Evolutionary conservation across 139 green algal genomes (phyloP).

Genomic region (Coelastrella sp.): DNA sequence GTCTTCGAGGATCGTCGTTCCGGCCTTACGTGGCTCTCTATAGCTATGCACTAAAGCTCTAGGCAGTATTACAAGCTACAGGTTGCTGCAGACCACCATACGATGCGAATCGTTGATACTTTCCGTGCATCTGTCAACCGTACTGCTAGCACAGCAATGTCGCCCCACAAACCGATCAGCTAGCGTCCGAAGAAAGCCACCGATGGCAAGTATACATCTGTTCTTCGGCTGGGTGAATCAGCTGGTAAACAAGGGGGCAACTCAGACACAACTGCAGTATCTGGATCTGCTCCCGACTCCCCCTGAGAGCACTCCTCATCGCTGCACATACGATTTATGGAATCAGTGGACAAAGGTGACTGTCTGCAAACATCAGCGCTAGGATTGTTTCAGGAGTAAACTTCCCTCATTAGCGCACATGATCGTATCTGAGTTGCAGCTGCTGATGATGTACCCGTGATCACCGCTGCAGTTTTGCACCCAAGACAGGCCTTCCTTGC

Average conservation of each 20-base stretch:
- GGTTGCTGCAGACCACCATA: not conserved
- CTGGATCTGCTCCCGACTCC: slow-evolving; percentile 67
- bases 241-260: slow-evolving; percentile 29
- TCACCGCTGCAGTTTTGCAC: not conserved
- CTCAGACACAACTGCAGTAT: slow-evolving; percentile 57
- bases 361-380: too few relatives aligned
- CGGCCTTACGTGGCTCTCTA: too few relatives aligned
- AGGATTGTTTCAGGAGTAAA: too few relatives aligned
- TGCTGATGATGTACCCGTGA: not conserved
- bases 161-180: too few relatives aligned
- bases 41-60: too few relatives aligned
- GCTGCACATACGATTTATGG: slow-evolving; percentile 63
- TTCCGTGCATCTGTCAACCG: not conserved
- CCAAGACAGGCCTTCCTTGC: slow-evolving; percentile 57
- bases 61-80: too few relatives aligned
- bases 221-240: slow-evolving; percentile 69
- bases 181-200: too few relatives aligned
- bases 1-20: not conserved
- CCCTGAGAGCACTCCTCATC: slow-evolving; percentile 40
- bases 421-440: too few relatives aligned
- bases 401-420: too few relatives aligned
- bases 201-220: not conserved
- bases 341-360: slow-evolving; percentile 60
- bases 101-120: not conserved
- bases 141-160: not conserved